Evolutionary conservation across 495 filamentous ascomycete genomes (phyloP), one percentile per base, ranked within the genome.

Genomic region (Lasiosphaeris hirsuta): DNA sequence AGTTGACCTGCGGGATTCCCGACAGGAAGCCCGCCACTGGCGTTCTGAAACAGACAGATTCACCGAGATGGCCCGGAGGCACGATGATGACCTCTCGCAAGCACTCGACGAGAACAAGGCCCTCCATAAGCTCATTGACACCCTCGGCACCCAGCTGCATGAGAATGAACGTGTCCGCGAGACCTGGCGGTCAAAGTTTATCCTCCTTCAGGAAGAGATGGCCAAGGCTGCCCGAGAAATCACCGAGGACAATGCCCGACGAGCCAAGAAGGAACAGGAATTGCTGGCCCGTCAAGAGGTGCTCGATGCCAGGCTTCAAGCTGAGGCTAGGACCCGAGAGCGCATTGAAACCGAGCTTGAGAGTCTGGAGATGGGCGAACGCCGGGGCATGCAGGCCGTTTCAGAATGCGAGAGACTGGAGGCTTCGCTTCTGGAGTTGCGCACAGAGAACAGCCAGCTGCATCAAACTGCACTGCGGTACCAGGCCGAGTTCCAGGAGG

Each of bases 161-260:
- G 92, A 97, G 71, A 90, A 86, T 68, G 84, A 89, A 67, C 81
- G 84, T 59, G 80, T 88, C 59, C 85, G 90, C 51, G 88, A 92
- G 61, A 81, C 77, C 63, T 87, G 96, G 75, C 84, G 89, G 59
- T 78, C 79, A 64, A 93, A 92, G 68, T 86, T 96, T 64, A 83
- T 91, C 61, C 81, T 79, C 51, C 73, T 97, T 46, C 91, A 96
- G 73, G 81, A 88, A 61, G 89, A 96, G 54, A 90, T 97, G 86
- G 81, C 84, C 10, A 77, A 73, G 50, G 84, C 89, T n/a, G 85
- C 87, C 53, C 78, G 80, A 42, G 86, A 95, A 51, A 84, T 96
- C 52, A 83, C 84, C 13, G 81, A 86, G 54, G 91, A 96, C 66
- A 90, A 91, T 64, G 82, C 86, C n/a, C 75, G 80, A 18, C 90